phyloP scores from a whole-genome alignment of 192 early-diverging fungal genomes.

The Thamnidium elegans region DNA sequence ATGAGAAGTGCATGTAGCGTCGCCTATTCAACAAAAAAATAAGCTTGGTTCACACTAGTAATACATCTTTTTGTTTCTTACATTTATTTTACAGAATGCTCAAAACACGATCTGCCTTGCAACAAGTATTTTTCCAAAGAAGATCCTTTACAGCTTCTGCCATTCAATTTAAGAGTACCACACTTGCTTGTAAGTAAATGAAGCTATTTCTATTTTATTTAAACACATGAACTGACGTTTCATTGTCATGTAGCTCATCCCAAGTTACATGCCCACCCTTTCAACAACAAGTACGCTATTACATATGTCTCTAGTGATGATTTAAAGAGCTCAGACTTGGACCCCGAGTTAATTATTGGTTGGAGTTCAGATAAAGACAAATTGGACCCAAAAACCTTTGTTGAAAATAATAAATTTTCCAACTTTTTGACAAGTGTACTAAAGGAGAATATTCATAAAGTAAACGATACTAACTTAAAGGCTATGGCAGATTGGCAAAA shows the following conservation, averaged over 20 bases:
- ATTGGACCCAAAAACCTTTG: constrained; percentile 28
- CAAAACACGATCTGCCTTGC: too few species aligned
- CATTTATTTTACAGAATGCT: too few species aligned
- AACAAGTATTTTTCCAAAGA: too few species aligned
- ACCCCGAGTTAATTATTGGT: constrained; percentile 31
- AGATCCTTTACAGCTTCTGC: too few species aligned
- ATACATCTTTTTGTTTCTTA: too few species aligned
- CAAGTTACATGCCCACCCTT: not conserved
- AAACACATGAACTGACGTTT: too few species aligned
- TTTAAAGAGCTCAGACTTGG: not conserved
- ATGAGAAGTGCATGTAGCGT: too few species aligned
- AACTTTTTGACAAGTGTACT: constrained; percentile 28
- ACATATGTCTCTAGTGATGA: constrained; percentile 14
- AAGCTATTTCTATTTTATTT: too few species aligned
- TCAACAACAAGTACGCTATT: constrained; percentile 17
- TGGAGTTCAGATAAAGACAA: constrained; percentile 24
- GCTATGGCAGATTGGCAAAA: constrained; percentile 39
- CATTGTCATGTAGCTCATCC: not conserved
- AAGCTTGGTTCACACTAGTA: too few species aligned
- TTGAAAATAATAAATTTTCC: constrained; percentile 31
- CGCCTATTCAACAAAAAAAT: too few species aligned
- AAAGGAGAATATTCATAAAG: constrained; percentile 24
- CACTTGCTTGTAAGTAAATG: too few species aligned
- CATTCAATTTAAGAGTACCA: too few species aligned
- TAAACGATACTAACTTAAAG: constrained; percentile 33